Evolutionary conservation across 2,329 filamentous ascomycete species (phyloP), one percentile per base, ranked within the genome.

Genomic region (Botrytis porri): DNA sequence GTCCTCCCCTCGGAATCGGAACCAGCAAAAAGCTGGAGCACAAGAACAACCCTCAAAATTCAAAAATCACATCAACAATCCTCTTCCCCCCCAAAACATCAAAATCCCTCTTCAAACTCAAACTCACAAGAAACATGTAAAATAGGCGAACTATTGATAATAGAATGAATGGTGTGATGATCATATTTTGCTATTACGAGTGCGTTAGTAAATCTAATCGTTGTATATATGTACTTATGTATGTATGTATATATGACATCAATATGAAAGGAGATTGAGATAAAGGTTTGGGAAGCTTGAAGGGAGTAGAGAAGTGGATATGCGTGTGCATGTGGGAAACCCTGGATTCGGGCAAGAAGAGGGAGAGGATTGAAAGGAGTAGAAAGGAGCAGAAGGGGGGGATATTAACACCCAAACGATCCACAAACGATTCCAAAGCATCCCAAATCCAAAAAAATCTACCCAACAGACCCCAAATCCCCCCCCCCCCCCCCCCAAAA

Each of bases 261-360:
- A 14, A n/a, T n/a, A 51, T 14, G 25, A 5, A n/a, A 4, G 12
- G 0, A n/a, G 0, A 16, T n/a, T n/a, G n/a, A 51, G 48, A 51
- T 2, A 16, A 51, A 7, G 48, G 1, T 0, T 1, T n/a, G 0
- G 48, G 5, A 2, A 7, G 10, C 14, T 16, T n/a, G 48, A n/a
- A 54, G 5, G 12, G 5, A 54, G 7, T 10, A 25, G 4, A 4
- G 22, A n/a, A n/a, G n/a, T n/a, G n/a, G n/a, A n/a, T n/a, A n/a
- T n/a, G n/a, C n/a, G n/a, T n/a, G n/a, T n/a, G n/a, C n/a, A n/a
- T n/a, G n/a, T n/a, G n/a, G n/a, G n/a, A n/a, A n/a, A n/a, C n/a
- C 25, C 25, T 7, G 12, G 5, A n/a, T 54, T 54, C 4, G 25
- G 12, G 0, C 25, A n/a, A 0, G 25, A n/a, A 16, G 0, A 54